A percentile compares a stretch with the other conserved stretches of the same genome.
Evolutionary conservation across 768 basidiomycete species (phyloP).

Genomic region (Stropharia rugosoannulata): DNA sequence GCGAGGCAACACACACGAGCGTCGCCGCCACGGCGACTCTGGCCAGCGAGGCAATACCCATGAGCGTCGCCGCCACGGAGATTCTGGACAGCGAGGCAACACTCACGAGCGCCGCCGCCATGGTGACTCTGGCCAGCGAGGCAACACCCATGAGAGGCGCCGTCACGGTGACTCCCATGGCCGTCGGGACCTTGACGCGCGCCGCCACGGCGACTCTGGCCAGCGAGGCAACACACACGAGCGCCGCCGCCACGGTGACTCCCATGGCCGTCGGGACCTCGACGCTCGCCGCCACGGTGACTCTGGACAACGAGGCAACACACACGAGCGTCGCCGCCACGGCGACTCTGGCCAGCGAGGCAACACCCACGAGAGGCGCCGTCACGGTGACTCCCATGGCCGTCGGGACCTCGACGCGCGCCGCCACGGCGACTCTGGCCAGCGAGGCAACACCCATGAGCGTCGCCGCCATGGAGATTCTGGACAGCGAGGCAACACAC

Average conservation of each 20-base stretch:
- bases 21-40: constrained; percentile 5
- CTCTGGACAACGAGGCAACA: constrained; percentile 4
- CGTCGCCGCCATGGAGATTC: background rate
- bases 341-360: background rate
- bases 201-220: constrained; percentile 12
- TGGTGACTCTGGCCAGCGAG: constrained; percentile 6
- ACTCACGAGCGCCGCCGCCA: background rate
- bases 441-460: background rate
- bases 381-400: constrained; percentile 1
- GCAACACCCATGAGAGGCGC: constrained; percentile 6
- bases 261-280: constrained; percentile 10
- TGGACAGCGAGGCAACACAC: background rate
- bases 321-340: constrained; percentile 10
- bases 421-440: constrained; percentile 4
- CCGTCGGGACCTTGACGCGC: too few relatives aligned
- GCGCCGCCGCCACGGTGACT: constrained; percentile 12
- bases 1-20: constrained; percentile 7
- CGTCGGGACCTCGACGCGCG: background rate
- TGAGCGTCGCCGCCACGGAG: background rate
- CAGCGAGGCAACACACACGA: constrained; percentile 5
- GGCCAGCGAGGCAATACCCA: background rate
- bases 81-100: background rate
- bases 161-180: constrained; percentile 10
- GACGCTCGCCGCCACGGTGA: constrained; percentile 12
- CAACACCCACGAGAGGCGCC: background rate